Evolutionary conservation across 2,329 filamentous ascomycete genomes (phyloP), one percentile per base, ranked within the genome.

Genomic region (Tolypocladium ophioglossoides): DNA sequence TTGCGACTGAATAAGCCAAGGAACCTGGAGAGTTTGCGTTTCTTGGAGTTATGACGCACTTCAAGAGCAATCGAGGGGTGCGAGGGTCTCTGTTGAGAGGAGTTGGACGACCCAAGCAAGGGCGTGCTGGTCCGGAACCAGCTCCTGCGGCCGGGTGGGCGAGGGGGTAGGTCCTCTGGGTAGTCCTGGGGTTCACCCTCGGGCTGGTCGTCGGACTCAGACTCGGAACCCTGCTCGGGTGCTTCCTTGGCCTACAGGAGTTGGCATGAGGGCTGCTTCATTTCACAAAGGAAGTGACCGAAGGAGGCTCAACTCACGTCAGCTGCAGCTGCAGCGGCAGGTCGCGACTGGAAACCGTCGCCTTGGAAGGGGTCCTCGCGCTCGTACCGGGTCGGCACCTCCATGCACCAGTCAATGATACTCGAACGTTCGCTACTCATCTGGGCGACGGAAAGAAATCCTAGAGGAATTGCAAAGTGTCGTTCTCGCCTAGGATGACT

Each of bases 321-420:
- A 11, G 30, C 46, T 11, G n/a, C 14, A 3, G 44, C 44, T 32
- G 22, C n/a, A 22, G 48, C 32, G 11, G 7, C 27, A 3, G 10
- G 27, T 48, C 67, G 63, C 12, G 60, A 57, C 1, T 59, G 61
- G 24, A 70, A 70, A 0, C 63, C 65, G 50, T 72, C 68, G 10
- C 64, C 64, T 12, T 58, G 61, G 47, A 72, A 72, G 0, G 70
- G 70, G 53, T 70, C 66, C 4, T 66, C 62, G 24, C 69, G 62
- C 18, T 72, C 68, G 9, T 68, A 55, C 18, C 64, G 64, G 40
- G 65, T 68, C 14, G 70, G 70, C 24, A 72, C 65, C 14, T 64
- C 66, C 32, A 61, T 59, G 5, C 70, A 63, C 70, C 70, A 72
- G 1, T 62, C 61, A 8, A 53, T n/a, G 48, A 55, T 51, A 2